These are phyloP conservation scores for Fagopyrum tataricum DNA, from an alignment of 148 eudicot species.

Conservation along the genomic window DNA sequence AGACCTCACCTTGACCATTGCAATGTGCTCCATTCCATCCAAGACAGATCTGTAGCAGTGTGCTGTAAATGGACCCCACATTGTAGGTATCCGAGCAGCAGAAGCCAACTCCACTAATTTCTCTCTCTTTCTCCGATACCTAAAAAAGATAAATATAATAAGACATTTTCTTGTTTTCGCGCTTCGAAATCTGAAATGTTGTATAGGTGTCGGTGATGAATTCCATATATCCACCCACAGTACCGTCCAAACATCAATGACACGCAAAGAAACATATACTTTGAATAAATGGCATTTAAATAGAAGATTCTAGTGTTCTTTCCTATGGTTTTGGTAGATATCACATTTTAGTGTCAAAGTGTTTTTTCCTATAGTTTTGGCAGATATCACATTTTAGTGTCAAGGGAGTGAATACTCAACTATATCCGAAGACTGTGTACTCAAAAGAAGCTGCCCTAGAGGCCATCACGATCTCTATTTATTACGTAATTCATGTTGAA, in stretches of 20 bases:
- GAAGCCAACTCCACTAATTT: constrained; percentile 49
- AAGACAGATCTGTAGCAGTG: constrained; percentile 50
- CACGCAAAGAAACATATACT: neutral
- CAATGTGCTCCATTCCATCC: constrained; percentile 71
- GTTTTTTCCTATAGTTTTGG: neutral
- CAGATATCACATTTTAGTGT: neutral
- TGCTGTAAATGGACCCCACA: constrained; percentile 62
- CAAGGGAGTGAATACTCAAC: neutral
- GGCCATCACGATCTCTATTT: too few relatives aligned
- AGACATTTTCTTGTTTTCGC: neutral
- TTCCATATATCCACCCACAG: neutral
- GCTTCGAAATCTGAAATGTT: neutral
- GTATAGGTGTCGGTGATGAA: constrained; percentile 1
- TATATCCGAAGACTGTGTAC: neutral
- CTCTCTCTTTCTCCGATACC: constrained; percentile 64
- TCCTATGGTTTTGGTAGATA: neutral
- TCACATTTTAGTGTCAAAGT: neutral
- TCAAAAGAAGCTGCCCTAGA: neutral
- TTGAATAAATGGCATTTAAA: neutral
- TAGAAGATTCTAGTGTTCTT: neutral
- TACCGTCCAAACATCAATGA: neutral
- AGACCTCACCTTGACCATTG: constrained; percentile 61
- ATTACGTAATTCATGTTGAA: too few relatives aligned
- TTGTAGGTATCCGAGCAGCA: constrained; percentile 65
- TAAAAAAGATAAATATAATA: constrained; percentile 13